phyloP scores from a whole-genome alignment of 192 early-diverging fungal genomes.

The Entomortierella lignicola region DNA sequence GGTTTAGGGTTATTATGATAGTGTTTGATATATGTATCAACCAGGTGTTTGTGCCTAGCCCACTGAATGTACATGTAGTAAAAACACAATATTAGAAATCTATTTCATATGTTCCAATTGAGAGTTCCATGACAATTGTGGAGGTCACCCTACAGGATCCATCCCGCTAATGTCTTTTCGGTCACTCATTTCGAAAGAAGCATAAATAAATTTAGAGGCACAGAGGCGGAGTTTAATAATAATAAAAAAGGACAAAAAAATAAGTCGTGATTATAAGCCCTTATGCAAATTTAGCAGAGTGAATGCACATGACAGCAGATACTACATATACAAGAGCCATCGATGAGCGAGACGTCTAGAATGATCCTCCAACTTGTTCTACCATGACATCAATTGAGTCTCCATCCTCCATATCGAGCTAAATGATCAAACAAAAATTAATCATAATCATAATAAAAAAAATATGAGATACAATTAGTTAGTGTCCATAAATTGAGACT shows the following conservation, averaged over 20 bases:
- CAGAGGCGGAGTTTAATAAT: too few species aligned
- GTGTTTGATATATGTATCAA: constrained; percentile 27
- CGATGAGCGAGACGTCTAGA: constrained; percentile 1
- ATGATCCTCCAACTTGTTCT: constrained; percentile 82
- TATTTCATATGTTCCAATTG: not conserved
- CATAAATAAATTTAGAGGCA: too few species aligned
- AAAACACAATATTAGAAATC: not conserved
- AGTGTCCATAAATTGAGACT: too few species aligned
- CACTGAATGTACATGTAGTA: not conserved
- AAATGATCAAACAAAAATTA: not conserved
- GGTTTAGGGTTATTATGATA: constrained; percentile 30
- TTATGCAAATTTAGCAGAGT: not conserved
- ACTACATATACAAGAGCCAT: not conserved
- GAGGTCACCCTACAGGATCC: constrained; percentile 54
- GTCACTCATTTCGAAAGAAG: constrained; percentile 23
- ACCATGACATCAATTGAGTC: constrained; percentile 96
- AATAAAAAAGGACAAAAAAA: not conserved
- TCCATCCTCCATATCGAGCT: constrained; percentile 96
- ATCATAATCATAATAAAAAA: too few species aligned
- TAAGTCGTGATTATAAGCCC: not conserved
- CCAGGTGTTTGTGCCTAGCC: not conserved
- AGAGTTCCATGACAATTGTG: not conserved
- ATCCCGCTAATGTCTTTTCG: constrained; percentile 57
- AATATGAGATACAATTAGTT: too few species aligned
- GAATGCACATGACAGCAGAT: not conserved